Conservation (phyloP, 225 moss, liverwort and hornwort species). For the Straminergon stramineum region DNA sequence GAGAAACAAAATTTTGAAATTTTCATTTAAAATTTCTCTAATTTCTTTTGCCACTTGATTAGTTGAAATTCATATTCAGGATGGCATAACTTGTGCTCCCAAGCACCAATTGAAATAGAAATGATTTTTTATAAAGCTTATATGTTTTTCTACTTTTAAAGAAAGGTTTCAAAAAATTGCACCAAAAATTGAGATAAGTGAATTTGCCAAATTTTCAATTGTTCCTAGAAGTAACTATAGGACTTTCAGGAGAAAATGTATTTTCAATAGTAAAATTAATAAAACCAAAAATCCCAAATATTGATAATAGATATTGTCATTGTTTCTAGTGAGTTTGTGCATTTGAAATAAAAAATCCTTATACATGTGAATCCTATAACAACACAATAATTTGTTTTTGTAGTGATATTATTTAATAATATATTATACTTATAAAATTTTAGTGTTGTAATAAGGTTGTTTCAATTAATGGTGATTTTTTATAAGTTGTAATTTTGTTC, state of each 20-base stretch:
- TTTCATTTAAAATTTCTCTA: too few relatives aligned
- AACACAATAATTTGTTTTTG: background rate
- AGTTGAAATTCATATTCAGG: too few relatives aligned
- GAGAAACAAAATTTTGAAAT: too few relatives aligned
- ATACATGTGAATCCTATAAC: too few relatives aligned
- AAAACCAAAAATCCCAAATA: too few relatives aligned
- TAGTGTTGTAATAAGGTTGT: too few relatives aligned
- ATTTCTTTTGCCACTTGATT: accelerated
- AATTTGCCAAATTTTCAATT: background rate
- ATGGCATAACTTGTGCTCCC: background rate
- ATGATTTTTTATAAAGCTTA: background rate
- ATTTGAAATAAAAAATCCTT: background rate
- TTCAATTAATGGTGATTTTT: background rate
- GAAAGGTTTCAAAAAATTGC: too few relatives aligned
- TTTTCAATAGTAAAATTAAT: background rate
- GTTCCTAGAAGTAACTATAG: accelerated
- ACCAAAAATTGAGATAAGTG: background rate
- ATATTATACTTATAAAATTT: background rate
- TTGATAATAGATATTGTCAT: accelerated
- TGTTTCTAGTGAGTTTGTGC: background rate
- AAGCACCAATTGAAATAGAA: accelerated
- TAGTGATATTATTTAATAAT: background rate
- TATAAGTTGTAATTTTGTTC: background rate
- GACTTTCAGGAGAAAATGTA: background rate
- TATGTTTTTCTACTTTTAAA: background rate